A percentile compares a stretch with the other conserved stretches of the same genome.
phyloP scores from a whole-genome alignment of 129 eudicot species.

The Cynara cardunculus region DNA sequence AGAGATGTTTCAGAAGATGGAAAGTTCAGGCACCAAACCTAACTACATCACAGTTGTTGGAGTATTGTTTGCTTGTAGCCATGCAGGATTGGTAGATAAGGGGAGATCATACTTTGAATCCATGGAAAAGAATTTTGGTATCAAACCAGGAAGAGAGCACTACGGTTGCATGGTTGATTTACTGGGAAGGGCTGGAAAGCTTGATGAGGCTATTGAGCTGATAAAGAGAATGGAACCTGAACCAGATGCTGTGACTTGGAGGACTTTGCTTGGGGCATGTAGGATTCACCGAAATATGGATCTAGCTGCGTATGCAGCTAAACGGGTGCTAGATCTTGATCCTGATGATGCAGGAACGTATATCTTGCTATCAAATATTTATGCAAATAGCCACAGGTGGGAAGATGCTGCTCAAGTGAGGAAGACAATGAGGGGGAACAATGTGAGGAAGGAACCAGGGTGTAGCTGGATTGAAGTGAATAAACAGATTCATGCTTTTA shows the following conservation, averaged over 20 bases:
- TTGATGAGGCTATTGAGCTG: conserved; percentile 54
- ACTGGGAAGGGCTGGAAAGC: conserved; percentile 63
- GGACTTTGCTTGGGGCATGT: conserved; percentile 66
- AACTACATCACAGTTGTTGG: conserved; percentile 67
- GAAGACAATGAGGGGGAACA: conserved; percentile 39
- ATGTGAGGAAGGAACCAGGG: conserved; percentile 72
- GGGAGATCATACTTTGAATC: conserved; percentile 50
- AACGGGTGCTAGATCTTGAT: conserved; percentile 49
- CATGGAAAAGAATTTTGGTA: conserved; percentile 49
- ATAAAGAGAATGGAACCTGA: conserved; percentile 52
- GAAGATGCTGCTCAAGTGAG: conserved; percentile 55
- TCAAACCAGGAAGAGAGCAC: conserved; percentile 65
- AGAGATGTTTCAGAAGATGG: conserved; percentile 46
- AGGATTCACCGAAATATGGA: conserved; percentile 55
- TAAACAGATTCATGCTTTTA: conserved; percentile 57
- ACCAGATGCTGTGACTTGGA: conserved; percentile 63
- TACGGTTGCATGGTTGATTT: conserved; percentile 78
- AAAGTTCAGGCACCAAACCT: conserved; percentile 41
- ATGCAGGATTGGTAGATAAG: conserved; percentile 55
- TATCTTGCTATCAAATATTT: conserved; percentile 50
- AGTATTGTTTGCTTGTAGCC: conserved; percentile 75
- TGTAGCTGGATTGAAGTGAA: conserved; percentile 81
- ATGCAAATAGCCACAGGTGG: conserved; percentile 56
- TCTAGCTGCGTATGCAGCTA: conserved; percentile 59
- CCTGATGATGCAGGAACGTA: conserved; percentile 63